Evolutionary conservation across 768 basidiomycete genomes (phyloP).

Genomic region (Podaxis sp.): DNA sequence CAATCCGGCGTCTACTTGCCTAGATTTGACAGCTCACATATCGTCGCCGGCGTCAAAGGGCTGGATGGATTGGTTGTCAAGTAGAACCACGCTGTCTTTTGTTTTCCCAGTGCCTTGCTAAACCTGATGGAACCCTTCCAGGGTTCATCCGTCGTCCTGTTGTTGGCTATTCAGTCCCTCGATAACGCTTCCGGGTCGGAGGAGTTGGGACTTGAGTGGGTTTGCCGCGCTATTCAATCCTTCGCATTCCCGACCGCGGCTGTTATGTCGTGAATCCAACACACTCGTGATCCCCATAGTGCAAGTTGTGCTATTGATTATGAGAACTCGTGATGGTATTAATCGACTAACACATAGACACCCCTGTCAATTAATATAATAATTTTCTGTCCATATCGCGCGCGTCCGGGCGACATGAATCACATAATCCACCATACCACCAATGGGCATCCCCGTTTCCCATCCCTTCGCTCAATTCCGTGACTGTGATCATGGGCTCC

Average conservation of each 20-base stretch:
- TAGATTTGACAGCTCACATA: not conserved
- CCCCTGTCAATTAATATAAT: not conserved
- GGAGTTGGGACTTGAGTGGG: not conserved
- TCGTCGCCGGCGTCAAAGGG: not conserved
- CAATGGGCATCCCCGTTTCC: not conserved
- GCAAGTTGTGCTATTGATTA: too few species aligned
- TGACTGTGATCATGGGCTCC: not conserved
- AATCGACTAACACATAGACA: too few species aligned
- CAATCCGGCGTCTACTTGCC: not conserved
- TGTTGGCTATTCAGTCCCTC: not conserved
- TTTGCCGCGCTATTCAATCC: not conserved
- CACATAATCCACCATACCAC: not conserved
- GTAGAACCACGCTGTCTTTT: not conserved
- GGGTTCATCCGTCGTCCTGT: not conserved
- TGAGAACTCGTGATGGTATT: too few species aligned
- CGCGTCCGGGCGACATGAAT: slow-evolving; percentile 10
- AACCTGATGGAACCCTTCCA: not conserved
- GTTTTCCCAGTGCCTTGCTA: not conserved
- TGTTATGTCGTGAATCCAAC: not conserved
- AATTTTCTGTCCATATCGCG: not conserved
- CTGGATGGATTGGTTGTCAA: slow-evolving; percentile 4
- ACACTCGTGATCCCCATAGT: not conserved
- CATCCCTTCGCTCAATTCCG: not conserved
- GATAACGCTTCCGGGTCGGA: slow-evolving; percentile 2
- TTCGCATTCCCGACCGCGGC: not conserved